Percentiles rank a stretch among this genome's conserved stretches.
Conservation (phyloP, 2,329 filamentous ascomycete genomes). For the Cadophora gregata region DNA sequence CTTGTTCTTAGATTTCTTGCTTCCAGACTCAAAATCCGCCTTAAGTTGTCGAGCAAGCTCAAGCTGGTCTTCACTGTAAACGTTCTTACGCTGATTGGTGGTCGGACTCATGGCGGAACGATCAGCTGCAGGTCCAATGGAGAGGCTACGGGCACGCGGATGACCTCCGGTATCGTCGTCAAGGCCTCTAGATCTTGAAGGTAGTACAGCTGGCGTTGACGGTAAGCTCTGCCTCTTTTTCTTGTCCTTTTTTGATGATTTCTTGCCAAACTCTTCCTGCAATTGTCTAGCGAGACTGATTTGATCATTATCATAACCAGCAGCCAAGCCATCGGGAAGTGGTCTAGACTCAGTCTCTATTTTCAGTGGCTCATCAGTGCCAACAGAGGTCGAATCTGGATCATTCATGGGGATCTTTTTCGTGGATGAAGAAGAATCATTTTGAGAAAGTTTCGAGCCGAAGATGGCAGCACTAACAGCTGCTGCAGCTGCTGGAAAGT, state of each 20-base stretch:
- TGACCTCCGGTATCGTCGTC: conserved; percentile 31
- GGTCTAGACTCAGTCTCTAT: conserved; percentile 19
- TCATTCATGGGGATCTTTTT: conserved; percentile 17
- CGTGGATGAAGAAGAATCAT: conserved; percentile 11
- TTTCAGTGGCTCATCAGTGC: conserved; percentile 9
- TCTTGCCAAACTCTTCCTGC: conserved; percentile 40
- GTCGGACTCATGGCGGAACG: conserved; percentile 17
- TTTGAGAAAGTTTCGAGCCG: conserved; percentile 9
- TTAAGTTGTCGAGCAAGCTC: conserved; percentile 41
- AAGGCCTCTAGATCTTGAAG: conserved; percentile 34
- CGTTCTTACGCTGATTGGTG: conserved; percentile 28
- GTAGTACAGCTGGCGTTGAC: conserved; percentile 34
- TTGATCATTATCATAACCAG: conserved; percentile 39
- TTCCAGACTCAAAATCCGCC: conserved; percentile 35
- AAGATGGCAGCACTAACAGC: conserved; percentile 28
- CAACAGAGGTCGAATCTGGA: conserved; percentile 19
- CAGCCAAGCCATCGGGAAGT: conserved; percentile 33
- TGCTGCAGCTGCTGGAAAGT: conserved; percentile 30
- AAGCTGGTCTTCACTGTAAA: conserved; percentile 40
- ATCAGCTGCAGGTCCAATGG: conserved; percentile 32
- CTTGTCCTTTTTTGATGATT: conserved; percentile 43
- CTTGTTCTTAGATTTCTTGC: conserved; percentile 42
- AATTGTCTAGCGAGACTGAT: conserved; percentile 39
- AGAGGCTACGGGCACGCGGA: conserved; percentile 39
- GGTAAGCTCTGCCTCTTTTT: conserved; percentile 42